These are phyloP conservation scores for Colletotrichum sp. DNA, from an alignment of 2,329 filamentous ascomycete species.

Conservation along the genomic window DNA sequence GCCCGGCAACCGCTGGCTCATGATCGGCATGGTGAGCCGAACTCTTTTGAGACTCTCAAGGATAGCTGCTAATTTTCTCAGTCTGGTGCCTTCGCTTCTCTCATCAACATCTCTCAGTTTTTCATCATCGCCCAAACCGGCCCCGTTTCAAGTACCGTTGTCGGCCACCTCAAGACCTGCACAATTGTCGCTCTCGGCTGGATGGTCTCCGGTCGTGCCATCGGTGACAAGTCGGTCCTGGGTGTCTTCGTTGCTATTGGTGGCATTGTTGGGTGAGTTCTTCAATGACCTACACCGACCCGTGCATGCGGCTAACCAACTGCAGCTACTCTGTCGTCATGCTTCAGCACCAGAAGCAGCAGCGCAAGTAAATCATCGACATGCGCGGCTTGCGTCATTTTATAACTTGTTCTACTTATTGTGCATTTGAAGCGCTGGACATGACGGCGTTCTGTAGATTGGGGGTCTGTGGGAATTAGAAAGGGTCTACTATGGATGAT, in stretches of 20 bases:
- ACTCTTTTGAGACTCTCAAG: neutral
- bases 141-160: conserved; percentile 68
- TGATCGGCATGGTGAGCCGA: conserved; percentile 62
- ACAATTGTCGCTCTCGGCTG: conserved; percentile 70
- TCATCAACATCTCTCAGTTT: conserved; percentile 70
- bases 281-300: neutral
- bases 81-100: conserved; percentile 67
- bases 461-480: neutral
- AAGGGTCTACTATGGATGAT: conserved; percentile 9
- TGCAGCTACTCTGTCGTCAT: conserved; percentile 54
- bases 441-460: conserved; percentile 2
- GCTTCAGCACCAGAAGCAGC: conserved; percentile 42
- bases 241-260: conserved; percentile 62
- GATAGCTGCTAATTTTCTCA: conserved; percentile 30
- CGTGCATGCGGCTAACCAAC: neutral
- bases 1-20: conserved; percentile 55
- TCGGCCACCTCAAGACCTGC: conserved; percentile 71
- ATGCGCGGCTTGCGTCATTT: neutral
- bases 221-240: conserved; percentile 59
- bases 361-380: conserved; percentile 7
- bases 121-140: conserved; percentile 68
- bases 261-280: conserved; percentile 61
- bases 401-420: neutral
- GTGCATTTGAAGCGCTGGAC: neutral
- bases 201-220: conserved; percentile 59